Percentiles rank a stretch among this genome's conserved stretches.
These are phyloP conservation scores for Wickerhamomyces queroliae DNA, from an alignment of 805 yeast genomes.

Conservation along the genomic window DNA sequence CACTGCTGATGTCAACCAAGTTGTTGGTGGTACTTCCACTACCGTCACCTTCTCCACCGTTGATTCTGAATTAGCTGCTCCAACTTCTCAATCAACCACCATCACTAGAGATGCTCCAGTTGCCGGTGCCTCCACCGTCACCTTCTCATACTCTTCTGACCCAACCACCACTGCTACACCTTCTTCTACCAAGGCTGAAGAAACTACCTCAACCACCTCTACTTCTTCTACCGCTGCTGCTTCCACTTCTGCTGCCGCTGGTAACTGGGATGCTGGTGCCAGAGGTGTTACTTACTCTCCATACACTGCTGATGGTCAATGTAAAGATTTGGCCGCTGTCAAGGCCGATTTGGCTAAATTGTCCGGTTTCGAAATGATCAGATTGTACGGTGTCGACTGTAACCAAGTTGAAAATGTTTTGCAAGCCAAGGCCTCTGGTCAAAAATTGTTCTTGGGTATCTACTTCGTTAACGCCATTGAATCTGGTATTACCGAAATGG, in stretches of 20 bases:
- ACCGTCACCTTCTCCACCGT: constrained; percentile 21
- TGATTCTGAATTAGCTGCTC: constrained; percentile 21
- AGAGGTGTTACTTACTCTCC: constrained; percentile 83
- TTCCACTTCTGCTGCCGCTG: constrained; percentile 26
- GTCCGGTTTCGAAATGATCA: constrained; percentile 49
- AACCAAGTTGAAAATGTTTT: constrained; percentile 69
- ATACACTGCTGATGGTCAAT: constrained; percentile 58
- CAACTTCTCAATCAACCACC: constrained; percentile 21
- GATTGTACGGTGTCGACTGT: constrained; percentile 88
- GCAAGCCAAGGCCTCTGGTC: constrained; percentile 54
- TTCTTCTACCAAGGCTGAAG: constrained; percentile 17
- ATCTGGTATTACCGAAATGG: constrained; percentile 48
- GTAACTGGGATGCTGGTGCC: constrained; percentile 34
- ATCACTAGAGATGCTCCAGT: constrained; percentile 23
- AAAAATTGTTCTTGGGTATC: constrained; percentile 74
- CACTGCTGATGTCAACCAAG: constrained; percentile 35
- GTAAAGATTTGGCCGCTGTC: constrained; percentile 59
- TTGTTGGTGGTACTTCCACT: constrained; percentile 24
- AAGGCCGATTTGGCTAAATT: constrained; percentile 52
- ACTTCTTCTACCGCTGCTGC: constrained; percentile 28
- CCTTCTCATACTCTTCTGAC: constrained; percentile 24
- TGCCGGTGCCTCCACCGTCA: constrained; percentile 24
- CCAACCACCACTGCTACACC: constrained; percentile 22
- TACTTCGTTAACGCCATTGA: constrained; percentile 51
- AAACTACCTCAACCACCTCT: constrained; percentile 23